Conservation (phyloP, 108 stramenopile species). For the Skeletonema menzelii region DNA sequence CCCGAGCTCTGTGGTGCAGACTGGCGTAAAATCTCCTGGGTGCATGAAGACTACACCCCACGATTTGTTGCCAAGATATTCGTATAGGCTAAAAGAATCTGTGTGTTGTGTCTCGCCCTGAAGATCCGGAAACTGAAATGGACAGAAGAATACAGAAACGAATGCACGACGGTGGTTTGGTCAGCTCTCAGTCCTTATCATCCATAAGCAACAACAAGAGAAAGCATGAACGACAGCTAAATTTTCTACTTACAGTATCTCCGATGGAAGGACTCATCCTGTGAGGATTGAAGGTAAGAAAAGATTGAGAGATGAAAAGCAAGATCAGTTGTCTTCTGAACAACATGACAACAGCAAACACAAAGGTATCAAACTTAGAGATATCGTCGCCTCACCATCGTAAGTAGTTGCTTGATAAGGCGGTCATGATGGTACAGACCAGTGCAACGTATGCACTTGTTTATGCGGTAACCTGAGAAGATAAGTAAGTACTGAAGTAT, state of each 20-base stretch:
- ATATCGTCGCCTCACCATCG: not conserved
- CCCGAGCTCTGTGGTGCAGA: slow-evolving; percentile 85
- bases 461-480: too few species aligned
- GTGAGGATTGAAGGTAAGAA: not conserved
- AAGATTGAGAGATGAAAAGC: not conserved
- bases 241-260: not conserved
- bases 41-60: slow-evolving; percentile 57
- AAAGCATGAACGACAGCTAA: too few species aligned
- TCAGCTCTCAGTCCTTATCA: not conserved
- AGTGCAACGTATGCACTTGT: too few species aligned
- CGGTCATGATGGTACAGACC: not conserved
- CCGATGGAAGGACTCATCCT: not conserved
- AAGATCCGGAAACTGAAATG: slow-evolving; percentile 44
- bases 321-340: not conserved
- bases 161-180: not conserved
- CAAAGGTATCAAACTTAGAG: not conserved
- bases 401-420: not conserved
- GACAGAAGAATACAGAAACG: not conserved
- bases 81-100: slow-evolving; percentile 44
- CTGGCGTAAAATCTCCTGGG: slow-evolving; percentile 64
- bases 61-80: slow-evolving; percentile 36
- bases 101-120: slow-evolving; percentile 27
- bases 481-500: too few species aligned
- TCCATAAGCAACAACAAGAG: not conserved
- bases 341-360: not conserved